Evolutionary conservation across 116 monocot species (phyloP), one percentile per base, ranked within the genome.

Genomic region (Phalaenopsis hybrid): DNA sequence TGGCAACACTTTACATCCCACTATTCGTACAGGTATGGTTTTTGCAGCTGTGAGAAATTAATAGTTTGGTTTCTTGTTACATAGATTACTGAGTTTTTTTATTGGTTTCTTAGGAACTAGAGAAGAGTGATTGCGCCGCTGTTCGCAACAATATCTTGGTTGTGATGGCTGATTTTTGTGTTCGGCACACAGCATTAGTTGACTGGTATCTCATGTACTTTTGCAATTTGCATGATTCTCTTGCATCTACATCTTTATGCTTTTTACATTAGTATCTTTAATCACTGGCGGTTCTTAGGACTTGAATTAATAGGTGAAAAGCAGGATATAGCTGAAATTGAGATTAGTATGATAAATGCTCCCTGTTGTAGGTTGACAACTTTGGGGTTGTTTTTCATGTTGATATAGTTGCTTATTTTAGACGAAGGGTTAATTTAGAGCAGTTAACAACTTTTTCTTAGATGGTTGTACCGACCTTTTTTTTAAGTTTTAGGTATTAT

Each of bases 81-180:
- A 59, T 18, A 28, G 65, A 79, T 25, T 89, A 25, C 13, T 33
- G 49, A 77, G 44, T 6, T 69, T 84, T 17, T 70, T 76, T 78
- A 8, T 45, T 83, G 52, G 15, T 79, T 28, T 34, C 77, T 74
- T 74, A 97, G 98, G 98, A 98, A 83, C 92, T 98, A 59, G 98
- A 95, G 88, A 94, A 77, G 55, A 98, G 93, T 85, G 81, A 98
- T 33, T 90, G 77, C 76, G 90, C 98, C 76, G 93, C 95, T 15
- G 81, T 98, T 43, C 89, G 98, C 63, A 98, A 98, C 80, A 95
- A 95, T 84, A 93, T 93, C 50, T 89, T 98, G 93, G 83, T 98
- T 20, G 79, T 90, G 55, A 90, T 98, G 93, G 89, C 87, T 72
- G 98, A 98, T 84, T 93, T 98, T 86, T 98, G 95, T 82, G 92